These are phyloP conservation scores for Lavandula angustifolia DNA, from an alignment of 257 asterid genomes.

Conservation along the genomic window DNA sequence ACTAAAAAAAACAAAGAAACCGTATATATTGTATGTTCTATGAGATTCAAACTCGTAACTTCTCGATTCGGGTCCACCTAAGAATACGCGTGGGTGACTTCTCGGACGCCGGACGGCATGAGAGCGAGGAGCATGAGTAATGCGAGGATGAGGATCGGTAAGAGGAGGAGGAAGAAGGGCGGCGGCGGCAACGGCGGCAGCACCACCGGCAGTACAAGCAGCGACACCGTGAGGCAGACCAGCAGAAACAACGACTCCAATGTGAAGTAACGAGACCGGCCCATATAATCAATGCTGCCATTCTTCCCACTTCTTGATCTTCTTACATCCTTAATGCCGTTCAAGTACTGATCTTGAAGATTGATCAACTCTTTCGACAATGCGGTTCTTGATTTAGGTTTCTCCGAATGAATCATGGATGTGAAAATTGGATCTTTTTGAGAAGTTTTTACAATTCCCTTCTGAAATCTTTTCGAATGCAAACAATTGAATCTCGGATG, in stretches of 20 bases:
- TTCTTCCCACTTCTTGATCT: conserved; percentile 18
- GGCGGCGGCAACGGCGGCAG: conserved; percentile 89
- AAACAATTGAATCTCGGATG: background rate
- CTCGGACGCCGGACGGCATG: conserved; percentile 43
- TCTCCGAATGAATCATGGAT: conserved; percentile 22
- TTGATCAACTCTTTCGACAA: conserved; percentile 25
- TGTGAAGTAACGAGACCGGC: conserved; percentile 49
- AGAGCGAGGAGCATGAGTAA: conserved; percentile 70
- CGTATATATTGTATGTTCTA: too few species aligned
- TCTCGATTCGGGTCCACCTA: background rate
- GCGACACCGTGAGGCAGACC: conserved; percentile 53
- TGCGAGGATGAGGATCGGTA: conserved; percentile 56
- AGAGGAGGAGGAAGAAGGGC: conserved; percentile 59
- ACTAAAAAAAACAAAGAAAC: conserved; percentile 1
- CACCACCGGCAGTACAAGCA: conserved; percentile 66
- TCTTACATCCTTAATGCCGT: conserved; percentile 40
- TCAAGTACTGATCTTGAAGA: conserved; percentile 35
- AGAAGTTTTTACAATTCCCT: too few species aligned
- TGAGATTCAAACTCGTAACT: background rate
- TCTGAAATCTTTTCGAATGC: too few species aligned
- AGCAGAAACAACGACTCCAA: conserved; percentile 56
- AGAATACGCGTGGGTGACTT: conserved; percentile 8
- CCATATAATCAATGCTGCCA: too few species aligned
- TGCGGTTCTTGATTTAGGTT: conserved; percentile 22
- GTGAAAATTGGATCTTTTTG: background rate